Base-by-base conservation (phyloP, 495 filamentous ascomycete genomes). In the Sordaria brevicollis region DNA sequence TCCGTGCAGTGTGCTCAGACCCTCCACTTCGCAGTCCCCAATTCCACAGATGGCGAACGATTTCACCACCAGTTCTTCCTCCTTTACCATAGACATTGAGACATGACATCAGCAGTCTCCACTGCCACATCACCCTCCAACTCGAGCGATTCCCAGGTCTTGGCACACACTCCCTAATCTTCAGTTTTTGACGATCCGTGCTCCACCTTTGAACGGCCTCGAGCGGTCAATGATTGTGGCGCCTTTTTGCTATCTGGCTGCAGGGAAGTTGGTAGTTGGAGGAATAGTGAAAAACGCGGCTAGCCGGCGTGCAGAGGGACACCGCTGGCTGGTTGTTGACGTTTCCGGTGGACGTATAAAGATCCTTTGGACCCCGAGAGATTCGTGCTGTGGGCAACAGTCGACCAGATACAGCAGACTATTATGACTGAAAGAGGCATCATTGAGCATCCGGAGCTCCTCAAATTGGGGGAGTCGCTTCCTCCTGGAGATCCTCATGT, bases 401-500 rank as follows among this genome's bases (percentile, higher is more conserved):
- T n/a, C n/a, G n/a, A 7, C 35, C 3, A 36, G 35, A 9, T 36
- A 0, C 35, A 36, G 7, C 4, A 36, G 7, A 2, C 11, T 1
- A 36, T 36, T 1, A 36, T 36, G 49, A 6, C 25, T 17, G 49
- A 31, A 33, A 17, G 17, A 0, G 49, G 49, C 5, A 54, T 65
- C 2, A 72, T 75, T 5, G 39, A 21, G 2, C 15, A 43, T 10
- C 74, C 72, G 4, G 72, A 76, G 49, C 2, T 21, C 4, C 41
- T 76, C 19, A 31, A 35, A 1, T 21, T 76, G 2, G 74, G 74
- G 0, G 65, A 35, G 9, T 38, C 70, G 7, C 36, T 76, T 0
- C 74, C 74, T 11, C 70, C 65, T 17, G 70, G 68, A 15, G 68
- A 76, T 39, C 67, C 67, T 11, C 74, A 76, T 71, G 74, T 76